phyloP scores from a whole-genome alignment of 371 early-diverging fungal genomes.

The Entomophthora muscae region DNA sequence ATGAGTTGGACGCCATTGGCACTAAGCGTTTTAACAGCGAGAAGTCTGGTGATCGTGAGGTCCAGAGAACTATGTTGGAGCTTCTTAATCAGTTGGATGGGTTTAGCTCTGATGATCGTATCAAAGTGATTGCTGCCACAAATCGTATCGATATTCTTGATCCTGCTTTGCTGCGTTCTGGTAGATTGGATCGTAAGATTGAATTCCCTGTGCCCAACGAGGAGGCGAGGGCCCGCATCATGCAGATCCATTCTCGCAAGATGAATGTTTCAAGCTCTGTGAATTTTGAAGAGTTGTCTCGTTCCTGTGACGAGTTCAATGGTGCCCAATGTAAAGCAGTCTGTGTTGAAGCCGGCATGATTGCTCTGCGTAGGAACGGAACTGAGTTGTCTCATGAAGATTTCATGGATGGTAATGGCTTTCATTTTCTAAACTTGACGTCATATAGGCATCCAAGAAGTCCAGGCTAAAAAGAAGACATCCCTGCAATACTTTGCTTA shows the following conservation, averaged over 20 bases:
- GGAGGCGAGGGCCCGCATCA: constrained; percentile 95
- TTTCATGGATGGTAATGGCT: constrained; percentile 80
- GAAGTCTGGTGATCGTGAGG: constrained; percentile 98
- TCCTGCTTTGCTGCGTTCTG: constrained; percentile 97
- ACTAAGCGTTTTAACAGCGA: constrained; percentile 98
- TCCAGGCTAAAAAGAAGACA: constrained; percentile 99
- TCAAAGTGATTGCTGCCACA: constrained; percentile 99
- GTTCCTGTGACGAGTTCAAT: constrained; percentile 98
- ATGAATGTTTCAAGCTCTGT: constrained; percentile 95
- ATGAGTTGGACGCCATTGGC: constrained; percentile 99
- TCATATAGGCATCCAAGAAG: constrained; percentile 83
- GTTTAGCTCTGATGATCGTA: constrained; percentile 88
- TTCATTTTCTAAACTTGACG: background rate
- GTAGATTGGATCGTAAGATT: constrained; percentile 99
- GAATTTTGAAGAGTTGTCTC: constrained; percentile 97
- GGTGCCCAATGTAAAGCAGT: constrained; percentile 99
- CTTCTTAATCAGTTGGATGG: constrained; percentile 99
- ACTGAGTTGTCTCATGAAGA: constrained; percentile 93
- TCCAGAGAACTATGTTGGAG: constrained; percentile 99
- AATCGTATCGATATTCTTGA: constrained; percentile 99
- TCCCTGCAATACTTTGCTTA: constrained; percentile 87
- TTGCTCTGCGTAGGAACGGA: constrained; percentile 87
- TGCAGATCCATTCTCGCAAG: constrained; percentile 99
- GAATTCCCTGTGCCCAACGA: constrained; percentile 99
- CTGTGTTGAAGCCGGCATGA: constrained; percentile 99